Base-by-base conservation (phyloP, 2,329 filamentous ascomycete species). In the Cryphonectria naterciae region DNA sequence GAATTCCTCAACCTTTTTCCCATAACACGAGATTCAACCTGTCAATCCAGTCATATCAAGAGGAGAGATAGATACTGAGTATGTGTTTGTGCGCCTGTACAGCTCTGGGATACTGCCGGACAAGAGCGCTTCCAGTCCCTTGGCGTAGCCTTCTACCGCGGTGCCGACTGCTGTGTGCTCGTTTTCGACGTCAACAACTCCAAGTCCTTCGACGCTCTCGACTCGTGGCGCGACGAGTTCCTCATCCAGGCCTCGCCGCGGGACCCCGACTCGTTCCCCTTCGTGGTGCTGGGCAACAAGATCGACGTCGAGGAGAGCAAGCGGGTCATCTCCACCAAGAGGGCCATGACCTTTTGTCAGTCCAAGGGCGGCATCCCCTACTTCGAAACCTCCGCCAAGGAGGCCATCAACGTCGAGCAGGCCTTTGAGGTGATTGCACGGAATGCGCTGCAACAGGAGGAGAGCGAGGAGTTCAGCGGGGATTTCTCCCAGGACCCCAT, bases 131-230 rank as follows among this genome's bases (percentile, higher is more conserved):
- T 99, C 83, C 95, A 99, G 83, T 98, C 95, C 52, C 87, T 99
- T 76, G 95, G 96, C 68, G 95, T 99, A 61, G 96, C 95, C 65
- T 99, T 99, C 84, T 99, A 99, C 85, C 90, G 95, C 74, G 95
- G 95, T 74, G 95, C 96, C 76, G 95, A 99, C 85, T 98, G 95
- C 88, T 98, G 96, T 81, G 95, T 98, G 72, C 87, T 99, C 68
- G 95, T 98, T 67, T 98, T 96, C 85, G 95, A 99, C 80, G 95
- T 99, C 82, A 99, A 99, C 86, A 98, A 98, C 82, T 93, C 95
- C 73, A 99, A 99, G 89, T 97, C 94, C 81, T 99, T 99, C 82
- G 96, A 99, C 81, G 97, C 95, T 19, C 89, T 99, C 72, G 96
- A 99, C 81, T 97, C 94, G 83, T 99, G 96, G 96, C 89, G 96